Conservation (phyloP, 2,329 filamentous ascomycete species). For the Clonostachys sp. region DNA sequence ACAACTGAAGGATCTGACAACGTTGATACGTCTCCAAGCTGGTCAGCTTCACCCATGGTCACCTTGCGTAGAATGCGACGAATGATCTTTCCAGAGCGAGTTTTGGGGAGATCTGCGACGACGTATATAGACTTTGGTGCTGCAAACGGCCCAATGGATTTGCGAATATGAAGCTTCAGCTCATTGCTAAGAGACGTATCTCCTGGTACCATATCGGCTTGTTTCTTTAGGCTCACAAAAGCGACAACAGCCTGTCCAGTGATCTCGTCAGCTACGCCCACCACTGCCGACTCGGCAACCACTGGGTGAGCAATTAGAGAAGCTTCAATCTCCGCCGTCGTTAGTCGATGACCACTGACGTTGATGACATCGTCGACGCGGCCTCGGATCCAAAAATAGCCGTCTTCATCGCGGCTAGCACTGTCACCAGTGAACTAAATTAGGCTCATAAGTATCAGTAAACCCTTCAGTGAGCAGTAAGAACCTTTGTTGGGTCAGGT, state of each 20-base stretch:
- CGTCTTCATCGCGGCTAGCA: constrained; percentile 92
- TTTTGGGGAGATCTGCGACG: constrained; percentile 94
- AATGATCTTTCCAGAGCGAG: constrained; percentile 98
- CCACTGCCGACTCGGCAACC: constrained; percentile 91
- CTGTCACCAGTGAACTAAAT: constrained; percentile 83
- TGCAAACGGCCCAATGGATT: constrained; percentile 95
- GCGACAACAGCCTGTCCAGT: constrained; percentile 97
- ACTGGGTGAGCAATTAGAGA: constrained; percentile 87
- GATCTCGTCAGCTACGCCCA: constrained; percentile 88
- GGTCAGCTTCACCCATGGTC: constrained; percentile 92
- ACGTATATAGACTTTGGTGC: constrained; percentile 91
- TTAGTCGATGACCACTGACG: constrained; percentile 92
- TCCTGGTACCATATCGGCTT: too few relatives aligned
- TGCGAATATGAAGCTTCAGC: constrained; percentile 88
- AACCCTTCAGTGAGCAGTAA: neutral
- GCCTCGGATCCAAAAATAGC: constrained; percentile 99
- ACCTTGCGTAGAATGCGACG: constrained; percentile 95
- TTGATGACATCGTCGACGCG: constrained; percentile 99
- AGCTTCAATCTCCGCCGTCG: constrained; percentile 96
- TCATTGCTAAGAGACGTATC: constrained; percentile 70
- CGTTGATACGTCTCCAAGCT: constrained; percentile 88
- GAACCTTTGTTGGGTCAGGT: neutral
- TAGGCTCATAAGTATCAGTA: constrained; percentile 1
- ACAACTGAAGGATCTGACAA: constrained; percentile 88
- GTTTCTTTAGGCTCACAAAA: constrained; percentile 82